Percentiles rank a stretch among this genome's conserved stretches.
phyloP scores from a whole-genome alignment of 305 asterid genomes.

The Solanum chacoense region DNA sequence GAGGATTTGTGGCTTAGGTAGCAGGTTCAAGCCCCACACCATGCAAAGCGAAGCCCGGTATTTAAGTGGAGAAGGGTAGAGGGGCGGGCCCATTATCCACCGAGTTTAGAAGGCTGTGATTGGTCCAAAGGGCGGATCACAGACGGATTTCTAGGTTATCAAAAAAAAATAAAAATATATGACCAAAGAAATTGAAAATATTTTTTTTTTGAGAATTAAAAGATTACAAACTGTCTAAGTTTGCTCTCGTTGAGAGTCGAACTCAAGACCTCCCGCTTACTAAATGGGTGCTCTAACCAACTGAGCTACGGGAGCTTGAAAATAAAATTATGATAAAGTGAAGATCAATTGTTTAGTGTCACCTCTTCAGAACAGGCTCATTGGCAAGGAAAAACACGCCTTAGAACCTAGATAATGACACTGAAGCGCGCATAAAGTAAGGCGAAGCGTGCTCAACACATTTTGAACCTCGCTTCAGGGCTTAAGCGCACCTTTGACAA shows the following conservation, averaged over 20 bases:
- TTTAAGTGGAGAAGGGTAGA: too few relatives aligned
- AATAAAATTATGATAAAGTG: not conserved
- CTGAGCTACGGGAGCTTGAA: constrained; percentile 62
- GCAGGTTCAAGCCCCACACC: too few relatives aligned
- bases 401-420: not conserved
- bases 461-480: not conserved
- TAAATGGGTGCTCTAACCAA: constrained; percentile 99
- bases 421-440: not conserved
- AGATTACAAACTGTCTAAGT: not conserved
- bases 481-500: not conserved
- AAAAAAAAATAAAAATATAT: too few relatives aligned
- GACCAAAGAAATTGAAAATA: not conserved
- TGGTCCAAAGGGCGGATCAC: too few relatives aligned
- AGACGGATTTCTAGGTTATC: too few relatives aligned
- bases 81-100: too few relatives aligned
- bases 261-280: constrained; percentile 98
- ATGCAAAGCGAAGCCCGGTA: too few relatives aligned
- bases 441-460: not conserved
- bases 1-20: too few relatives aligned
- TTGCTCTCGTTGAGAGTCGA: constrained; percentile 83
- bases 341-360: not conserved
- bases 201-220: not conserved
- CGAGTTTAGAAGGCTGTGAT: too few relatives aligned
- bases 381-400: not conserved
- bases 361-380: not conserved